Conservation (phyloP, 106 monocot species). For the Dendrobium chrysotoxum region DNA sequence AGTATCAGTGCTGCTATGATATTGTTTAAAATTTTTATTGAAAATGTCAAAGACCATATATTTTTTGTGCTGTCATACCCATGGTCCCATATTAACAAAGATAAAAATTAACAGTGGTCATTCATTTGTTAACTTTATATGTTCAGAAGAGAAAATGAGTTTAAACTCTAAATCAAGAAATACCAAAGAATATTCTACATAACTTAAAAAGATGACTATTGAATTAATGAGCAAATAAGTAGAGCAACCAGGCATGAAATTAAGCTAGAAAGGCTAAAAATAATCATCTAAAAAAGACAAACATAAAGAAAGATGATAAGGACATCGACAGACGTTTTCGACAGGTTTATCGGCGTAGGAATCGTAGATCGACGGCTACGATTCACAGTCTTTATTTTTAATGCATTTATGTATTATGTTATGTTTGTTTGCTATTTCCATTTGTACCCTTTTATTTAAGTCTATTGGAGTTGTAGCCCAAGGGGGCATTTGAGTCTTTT, state of each 20-base stretch:
- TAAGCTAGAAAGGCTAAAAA: background rate
- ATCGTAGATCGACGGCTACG: too few relatives aligned
- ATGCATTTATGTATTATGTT: too few relatives aligned
- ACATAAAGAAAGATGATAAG: too few relatives aligned
- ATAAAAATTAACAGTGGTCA: background rate
- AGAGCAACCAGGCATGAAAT: background rate
- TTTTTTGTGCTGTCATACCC: background rate
- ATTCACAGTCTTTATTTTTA: too few relatives aligned
- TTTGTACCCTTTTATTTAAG: too few relatives aligned
- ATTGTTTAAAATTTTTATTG: background rate
- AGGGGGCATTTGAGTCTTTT: too few relatives aligned
- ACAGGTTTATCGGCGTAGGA: too few relatives aligned
- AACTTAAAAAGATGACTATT: background rate
- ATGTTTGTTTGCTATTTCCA: too few relatives aligned
- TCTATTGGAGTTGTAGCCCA: too few relatives aligned
- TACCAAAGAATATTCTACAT: background rate
- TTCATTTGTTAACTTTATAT: background rate
- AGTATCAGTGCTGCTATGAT: background rate
- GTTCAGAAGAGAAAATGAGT: background rate
- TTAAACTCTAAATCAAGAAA: background rate
- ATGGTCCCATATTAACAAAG: background rate
- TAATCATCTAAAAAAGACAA: background rate
- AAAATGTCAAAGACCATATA: background rate
- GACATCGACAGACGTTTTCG: too few relatives aligned
- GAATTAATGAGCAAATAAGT: background rate